These are phyloP conservation scores for Silene vulgaris DNA, from an alignment of 179 eudicot genomes.

Conservation along the genomic window DNA sequence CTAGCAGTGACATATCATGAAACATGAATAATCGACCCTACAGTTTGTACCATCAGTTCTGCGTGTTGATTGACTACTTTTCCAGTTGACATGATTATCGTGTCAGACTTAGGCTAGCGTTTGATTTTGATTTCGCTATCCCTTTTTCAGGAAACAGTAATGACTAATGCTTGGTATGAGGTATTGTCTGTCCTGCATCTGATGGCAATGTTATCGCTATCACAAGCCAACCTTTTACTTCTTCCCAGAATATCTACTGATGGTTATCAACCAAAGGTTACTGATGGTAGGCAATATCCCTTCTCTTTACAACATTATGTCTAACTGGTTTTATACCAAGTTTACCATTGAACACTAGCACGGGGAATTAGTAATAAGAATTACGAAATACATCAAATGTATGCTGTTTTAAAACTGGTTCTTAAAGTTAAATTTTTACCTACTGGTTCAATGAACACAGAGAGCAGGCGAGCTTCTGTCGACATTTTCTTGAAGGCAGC, in stretches of 20 bases:
- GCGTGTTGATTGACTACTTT: slow-evolving; percentile 2
- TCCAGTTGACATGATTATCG: neutral
- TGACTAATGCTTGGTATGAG: slow-evolving; percentile 96
- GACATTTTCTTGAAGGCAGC: slow-evolving; percentile 93
- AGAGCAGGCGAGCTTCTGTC: slow-evolving; percentile 78
- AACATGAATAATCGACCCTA: neutral
- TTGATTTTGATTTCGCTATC: slow-evolving; percentile 9
- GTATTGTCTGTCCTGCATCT: slow-evolving; percentile 84
- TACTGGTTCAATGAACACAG: slow-evolving; percentile 34
- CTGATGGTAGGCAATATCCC: slow-evolving; percentile 63
- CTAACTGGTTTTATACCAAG: no score
- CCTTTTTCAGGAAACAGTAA: slow-evolving; percentile 68
- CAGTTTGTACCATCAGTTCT: neutral
- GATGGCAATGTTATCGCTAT: slow-evolving; percentile 78
- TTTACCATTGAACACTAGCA: no score
- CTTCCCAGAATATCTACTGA: slow-evolving; percentile 86
- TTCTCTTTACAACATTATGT: no score
- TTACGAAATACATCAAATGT: neutral
- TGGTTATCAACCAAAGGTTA: slow-evolving; percentile 83
- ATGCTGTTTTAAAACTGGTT: neutral
- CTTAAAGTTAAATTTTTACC: neutral
- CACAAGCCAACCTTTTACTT: slow-evolving; percentile 87
- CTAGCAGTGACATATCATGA: neutral
- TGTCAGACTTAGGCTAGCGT: slow-evolving; percentile 6
- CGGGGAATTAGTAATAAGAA: no score